phyloP scores from a whole-genome alignment of 116 monocot species.

The Phalaenopsis hybrid region DNA sequence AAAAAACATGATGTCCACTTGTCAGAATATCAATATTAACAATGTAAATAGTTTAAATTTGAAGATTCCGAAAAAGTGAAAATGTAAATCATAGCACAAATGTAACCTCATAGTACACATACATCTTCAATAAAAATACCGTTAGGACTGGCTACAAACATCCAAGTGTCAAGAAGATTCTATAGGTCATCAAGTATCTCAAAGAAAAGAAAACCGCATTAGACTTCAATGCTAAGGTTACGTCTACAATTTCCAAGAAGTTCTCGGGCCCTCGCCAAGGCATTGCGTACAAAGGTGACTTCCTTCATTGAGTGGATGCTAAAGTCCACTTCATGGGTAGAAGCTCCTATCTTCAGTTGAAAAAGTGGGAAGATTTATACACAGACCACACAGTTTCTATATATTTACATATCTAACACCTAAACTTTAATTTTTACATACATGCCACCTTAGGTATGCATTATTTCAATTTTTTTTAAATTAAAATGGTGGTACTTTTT shows the following conservation, averaged over 20 bases:
- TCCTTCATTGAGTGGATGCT: too few relatives aligned
- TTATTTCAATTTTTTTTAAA: too few relatives aligned
- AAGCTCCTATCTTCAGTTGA: too few relatives aligned
- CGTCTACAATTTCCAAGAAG: neutral
- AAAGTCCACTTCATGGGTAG: too few relatives aligned
- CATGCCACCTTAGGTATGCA: too few relatives aligned
- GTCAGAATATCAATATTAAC: constrained; percentile 7
- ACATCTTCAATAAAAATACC: neutral
- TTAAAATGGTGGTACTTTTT: too few relatives aligned
- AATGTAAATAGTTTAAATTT: neutral
- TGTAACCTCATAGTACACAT: neutral
- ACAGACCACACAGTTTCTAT: too few relatives aligned
- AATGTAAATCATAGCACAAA: neutral
- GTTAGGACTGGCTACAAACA: neutral
- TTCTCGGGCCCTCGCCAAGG: neutral
- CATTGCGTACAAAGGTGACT: neutral
- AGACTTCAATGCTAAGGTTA: neutral
- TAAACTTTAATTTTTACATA: too few relatives aligned
- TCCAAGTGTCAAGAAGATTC: neutral
- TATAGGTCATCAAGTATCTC: neutral
- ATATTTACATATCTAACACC: too few relatives aligned
- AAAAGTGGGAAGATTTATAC: too few relatives aligned
- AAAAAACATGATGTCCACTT: neutral
- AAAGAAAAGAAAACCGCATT: neutral
- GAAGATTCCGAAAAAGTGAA: neutral